phyloP scores from a whole-genome alignment of 2,329 filamentous ascomycete genomes.

The Nigrospora osmanthi region DNA sequence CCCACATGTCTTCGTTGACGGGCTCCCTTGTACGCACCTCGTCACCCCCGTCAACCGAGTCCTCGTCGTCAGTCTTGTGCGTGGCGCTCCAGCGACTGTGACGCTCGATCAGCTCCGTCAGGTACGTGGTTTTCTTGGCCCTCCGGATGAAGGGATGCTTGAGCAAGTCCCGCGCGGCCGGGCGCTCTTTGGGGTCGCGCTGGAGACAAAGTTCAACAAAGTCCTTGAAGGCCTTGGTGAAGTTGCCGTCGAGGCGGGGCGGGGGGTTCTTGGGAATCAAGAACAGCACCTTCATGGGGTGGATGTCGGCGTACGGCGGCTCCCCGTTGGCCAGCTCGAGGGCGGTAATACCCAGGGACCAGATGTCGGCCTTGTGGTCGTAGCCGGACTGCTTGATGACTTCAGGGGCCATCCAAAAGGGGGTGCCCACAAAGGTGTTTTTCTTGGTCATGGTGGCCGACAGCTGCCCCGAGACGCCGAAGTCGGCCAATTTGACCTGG shows the following conservation, averaged over 20 bases:
- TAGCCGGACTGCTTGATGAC: conserved; percentile 98
- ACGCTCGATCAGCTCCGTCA: conserved; percentile 91
- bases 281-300: conserved; percentile 97
- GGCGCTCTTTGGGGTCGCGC: conserved; percentile 82
- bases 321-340: conserved; percentile 87
- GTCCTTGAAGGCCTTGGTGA: conserved; percentile 76
- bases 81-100: conserved; percentile 80
- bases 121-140: conserved; percentile 91
- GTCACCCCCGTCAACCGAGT: conserved; percentile 53
- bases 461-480: conserved; percentile 92
- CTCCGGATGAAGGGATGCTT: conserved; percentile 85
- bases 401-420: conserved; percentile 99
- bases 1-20: conserved; percentile 84
- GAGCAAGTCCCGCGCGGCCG: conserved; percentile 77
- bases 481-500: conserved; percentile 95
- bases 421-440: conserved; percentile 96
- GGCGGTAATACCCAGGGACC: conserved; percentile 92
- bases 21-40: conserved; percentile 47
- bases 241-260: conserved; percentile 72
- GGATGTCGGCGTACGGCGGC: conserved; percentile 91
- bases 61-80: conserved; percentile 65
- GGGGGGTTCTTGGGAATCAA: conserved; percentile 92
- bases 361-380: conserved; percentile 96
- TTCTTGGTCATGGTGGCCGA: conserved; percentile 99
- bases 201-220: conserved; percentile 79